Percentiles rank a stretch among this genome's conserved stretches.
These are phyloP conservation scores for Leptographium radiaticola DNA, from an alignment of 2,329 filamentous ascomycete species.

Conservation along the genomic window DNA sequence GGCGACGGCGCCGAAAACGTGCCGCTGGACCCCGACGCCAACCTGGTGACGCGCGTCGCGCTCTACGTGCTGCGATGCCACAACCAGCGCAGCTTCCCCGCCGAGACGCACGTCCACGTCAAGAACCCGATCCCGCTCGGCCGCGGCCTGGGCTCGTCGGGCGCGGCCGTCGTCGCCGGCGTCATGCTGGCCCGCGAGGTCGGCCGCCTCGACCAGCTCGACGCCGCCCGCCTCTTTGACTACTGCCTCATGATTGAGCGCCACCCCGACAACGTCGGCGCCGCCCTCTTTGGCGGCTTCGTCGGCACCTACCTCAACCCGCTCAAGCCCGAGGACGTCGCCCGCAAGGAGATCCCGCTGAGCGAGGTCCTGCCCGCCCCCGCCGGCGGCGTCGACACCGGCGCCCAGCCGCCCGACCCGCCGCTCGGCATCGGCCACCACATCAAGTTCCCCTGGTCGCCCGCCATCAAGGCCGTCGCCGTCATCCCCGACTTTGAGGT, in stretches of 20 bases:
- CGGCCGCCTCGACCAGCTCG: constrained; percentile 60
- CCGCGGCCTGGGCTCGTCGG: constrained; percentile 85
- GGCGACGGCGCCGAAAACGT: constrained; percentile 64
- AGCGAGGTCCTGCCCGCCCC: constrained; percentile 86
- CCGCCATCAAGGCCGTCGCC: constrained; percentile 90
- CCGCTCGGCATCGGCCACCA: constrained; percentile 89
- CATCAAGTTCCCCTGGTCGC: constrained; percentile 87
- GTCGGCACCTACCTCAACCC: constrained; percentile 95
- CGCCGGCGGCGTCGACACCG: constrained; percentile 83
- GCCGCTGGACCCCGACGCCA: constrained; percentile 69
- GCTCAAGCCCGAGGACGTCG: constrained; percentile 75
- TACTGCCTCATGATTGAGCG: constrained; percentile 96
- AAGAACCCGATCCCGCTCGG: constrained; percentile 91
- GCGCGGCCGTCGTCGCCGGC: constrained; percentile 87
- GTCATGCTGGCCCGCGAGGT: constrained; percentile 88
- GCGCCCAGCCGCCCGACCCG: constrained; percentile 74
- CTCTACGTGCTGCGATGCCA: constrained; percentile 92
- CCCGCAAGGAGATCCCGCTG: constrained; percentile 83
- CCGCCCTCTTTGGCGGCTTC: constrained; percentile 89
- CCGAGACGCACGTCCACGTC: constrained; percentile 83
- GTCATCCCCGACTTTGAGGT: constrained; percentile 96
- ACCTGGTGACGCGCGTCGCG: constrained; percentile 87
- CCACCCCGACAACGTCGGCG: constrained; percentile 89
- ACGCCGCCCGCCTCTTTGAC: constrained; percentile 75
- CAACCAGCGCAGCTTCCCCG: constrained; percentile 70